Evolutionary conservation across 2,329 filamentous ascomycete genomes (phyloP), one percentile per base, ranked within the genome.

Genomic region (Ophiostoma sp.): DNA sequence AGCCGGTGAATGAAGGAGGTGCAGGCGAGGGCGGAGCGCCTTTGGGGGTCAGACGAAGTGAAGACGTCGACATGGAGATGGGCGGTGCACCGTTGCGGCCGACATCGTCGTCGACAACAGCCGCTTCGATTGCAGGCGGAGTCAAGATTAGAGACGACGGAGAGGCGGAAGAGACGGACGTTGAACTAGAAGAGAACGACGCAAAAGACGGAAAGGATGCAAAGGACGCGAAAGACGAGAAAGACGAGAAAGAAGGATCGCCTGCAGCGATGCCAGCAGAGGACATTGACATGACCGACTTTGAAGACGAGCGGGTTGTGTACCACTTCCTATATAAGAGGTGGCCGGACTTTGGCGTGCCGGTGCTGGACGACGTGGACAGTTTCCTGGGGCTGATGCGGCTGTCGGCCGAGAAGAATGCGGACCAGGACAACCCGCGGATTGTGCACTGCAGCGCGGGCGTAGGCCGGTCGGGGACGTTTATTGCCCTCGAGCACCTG

Each of bases 401-500:
- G 8, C 81, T 92, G 2, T 91, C 89, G 1, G 82, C 84, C 36
- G 80, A 85, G 71, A 85, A 84, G 76, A 85, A 84, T 47, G 79
- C 80, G 1, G 79, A 79, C 7, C 79, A 81, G 6, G 77, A 82
- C 36, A 93, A 90, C 74, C 91, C 94, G 4, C 88, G 94, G 68
- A 88, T 98, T 69, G 85, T 93, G 11, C 90, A 93, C 78, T 93
- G 91, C 80, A 96, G 92, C 75, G 95, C 95, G 7, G 95, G 95
- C 52, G 94, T 99, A 14, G 95, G 95, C 12, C 87, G 95, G 68
- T 96, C 91, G 7, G 95, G 95, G 45, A 98, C 95, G 0, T 99
- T 98, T 76, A 97, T 99, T 74, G 90, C 92, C 1, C 84, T 99
- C n/a, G 95, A 98, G 78, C 92, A 96, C 77, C 85, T 99, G 40